Percentiles rank a stretch among this genome's conserved stretches.
Evolutionary conservation across 176 grass and related monocot genomes (phyloP).

Genomic region (Paspalum vaginatum): DNA sequence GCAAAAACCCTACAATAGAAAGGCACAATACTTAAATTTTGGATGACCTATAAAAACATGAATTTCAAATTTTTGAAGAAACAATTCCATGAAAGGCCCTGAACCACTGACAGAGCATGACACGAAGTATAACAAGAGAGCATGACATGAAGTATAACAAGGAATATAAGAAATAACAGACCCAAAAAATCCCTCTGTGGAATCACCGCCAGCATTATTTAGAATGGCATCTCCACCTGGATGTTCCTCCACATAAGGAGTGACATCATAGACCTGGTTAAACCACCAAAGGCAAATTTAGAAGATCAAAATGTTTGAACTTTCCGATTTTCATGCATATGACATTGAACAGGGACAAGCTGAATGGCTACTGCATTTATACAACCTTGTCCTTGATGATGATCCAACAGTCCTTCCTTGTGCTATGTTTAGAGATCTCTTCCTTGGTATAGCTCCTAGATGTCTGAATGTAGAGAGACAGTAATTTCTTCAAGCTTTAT

Average conservation of each 20-base stretch:
- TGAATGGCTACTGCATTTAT: neutral
- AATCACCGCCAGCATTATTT: slow-evolving; percentile 89
- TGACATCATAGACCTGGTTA: slow-evolving; percentile 88
- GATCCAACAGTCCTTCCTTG: slow-evolving; percentile 84
- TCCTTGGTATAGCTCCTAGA: slow-evolving; percentile 62
- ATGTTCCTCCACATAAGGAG: slow-evolving; percentile 91
- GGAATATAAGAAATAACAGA: slow-evolving; percentile 38
- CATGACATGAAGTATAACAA: slow-evolving; percentile 28
- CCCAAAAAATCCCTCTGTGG: slow-evolving; percentile 81
- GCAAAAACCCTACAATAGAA: neutral
- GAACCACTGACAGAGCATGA: slow-evolving; percentile 14
- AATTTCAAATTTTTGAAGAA: neutral
- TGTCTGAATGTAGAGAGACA: slow-evolving; percentile 31
- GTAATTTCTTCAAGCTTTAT: neutral
- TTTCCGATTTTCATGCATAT: neutral
- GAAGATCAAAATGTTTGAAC: neutral
- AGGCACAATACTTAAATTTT: neutral
- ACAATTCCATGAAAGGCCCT: neutral
- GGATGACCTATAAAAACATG: neutral
- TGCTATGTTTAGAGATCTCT: slow-evolving; percentile 72
- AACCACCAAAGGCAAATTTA: slow-evolving; percentile 24
- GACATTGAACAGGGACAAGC: neutral
- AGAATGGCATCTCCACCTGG: slow-evolving; percentile 84
- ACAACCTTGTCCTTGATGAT: slow-evolving; percentile 84
- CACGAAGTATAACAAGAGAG: slow-evolving; percentile 26